Evolutionary conservation across 2,329 filamentous ascomycete species (phyloP), one percentile per base, ranked within the genome.

Genomic region (Aotearoamyces nothofagi): DNA sequence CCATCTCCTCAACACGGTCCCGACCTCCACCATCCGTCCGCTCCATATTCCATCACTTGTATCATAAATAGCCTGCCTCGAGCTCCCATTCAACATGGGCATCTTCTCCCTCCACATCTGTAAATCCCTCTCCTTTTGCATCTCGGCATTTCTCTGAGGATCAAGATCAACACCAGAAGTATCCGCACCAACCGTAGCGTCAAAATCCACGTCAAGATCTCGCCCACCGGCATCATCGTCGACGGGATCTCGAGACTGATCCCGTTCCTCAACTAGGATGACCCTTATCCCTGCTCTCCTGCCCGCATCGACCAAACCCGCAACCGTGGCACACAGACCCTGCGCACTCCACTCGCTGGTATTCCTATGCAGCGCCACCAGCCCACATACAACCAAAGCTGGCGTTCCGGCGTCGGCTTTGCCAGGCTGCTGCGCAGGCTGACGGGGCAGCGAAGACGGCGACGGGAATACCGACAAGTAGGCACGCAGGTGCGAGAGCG

Each of bases 311-410:
- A 80, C 63, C 2, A 79, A 51, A 0, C 58, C 53, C 2, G 78
- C 63, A n/a, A 71, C 58, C 1, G 72, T 74, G 33, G 62, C 61
- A 12, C 67, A 62, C 9, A 86, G 49, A 0, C 78, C 80, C 50
- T 84, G 79, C 0, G 73, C 77, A 28, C 76, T 83, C 67, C 78
- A 84, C 34, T 80, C 75, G 36, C 71, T 71, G 1, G 75, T 78
- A 30, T 68, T 61, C 14, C 67, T 63, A 47, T 86, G 80, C 23
- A 79, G 49, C 12, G 63, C 56, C 10, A 84, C 44, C 23, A 78
- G 60, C 28, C 76, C 73, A 40, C 81, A 77, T 1, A 79, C 52
- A 2, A 81, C 48, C 3, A 83, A 52, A 13, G 61, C 47, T 1
- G 66, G 61, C 12, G 36, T 31, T 14, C 36, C 29, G 15, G 28